A percentile compares a stretch with the other conserved stretches of the same genome.
These are phyloP conservation scores for Grigorovia yakushimaensis DNA, from an alignment of 805 yeast species.

Conservation along the genomic window DNA sequence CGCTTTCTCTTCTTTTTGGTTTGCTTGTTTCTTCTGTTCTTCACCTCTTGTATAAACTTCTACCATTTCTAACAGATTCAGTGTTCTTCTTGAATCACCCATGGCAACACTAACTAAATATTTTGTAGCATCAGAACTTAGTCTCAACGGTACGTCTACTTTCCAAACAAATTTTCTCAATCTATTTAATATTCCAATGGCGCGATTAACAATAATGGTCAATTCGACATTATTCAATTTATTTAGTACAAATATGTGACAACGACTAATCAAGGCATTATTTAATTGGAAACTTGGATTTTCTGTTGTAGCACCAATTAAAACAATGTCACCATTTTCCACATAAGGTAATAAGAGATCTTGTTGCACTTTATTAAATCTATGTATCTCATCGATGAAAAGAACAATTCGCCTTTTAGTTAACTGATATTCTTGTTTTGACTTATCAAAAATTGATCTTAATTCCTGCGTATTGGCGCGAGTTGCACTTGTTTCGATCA, in stretches of 20 bases:
- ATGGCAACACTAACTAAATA: constrained; percentile 65
- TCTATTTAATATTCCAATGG: constrained; percentile 49
- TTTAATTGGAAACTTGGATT: constrained; percentile 80
- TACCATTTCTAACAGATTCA: constrained; percentile 68
- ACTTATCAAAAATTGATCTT: constrained; percentile 43
- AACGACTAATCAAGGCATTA: constrained; percentile 74
- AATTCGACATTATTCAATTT: constrained; percentile 44
- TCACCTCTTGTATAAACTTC: constrained; percentile 56
- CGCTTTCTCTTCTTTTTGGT: constrained; percentile 26
- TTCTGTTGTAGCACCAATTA: constrained; percentile 97
- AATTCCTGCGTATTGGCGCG: constrained; percentile 48
- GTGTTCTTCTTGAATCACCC: constrained; percentile 83
- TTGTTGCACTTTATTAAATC: constrained; percentile 81
- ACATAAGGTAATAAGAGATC: constrained; percentile 76
- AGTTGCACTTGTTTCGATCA: constrained; percentile 82
- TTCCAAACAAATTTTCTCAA: constrained; percentile 45
- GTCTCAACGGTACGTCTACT: constrained; percentile 31
- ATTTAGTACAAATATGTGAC: constrained; percentile 65
- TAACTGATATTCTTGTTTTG: constrained; percentile 29
- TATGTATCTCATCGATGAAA: constrained; percentile 87
- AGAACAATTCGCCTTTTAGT: constrained; percentile 53
- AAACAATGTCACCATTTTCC: constrained; percentile 69
- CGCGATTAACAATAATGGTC: constrained; percentile 43
- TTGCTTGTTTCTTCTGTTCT: constrained; percentile 18
- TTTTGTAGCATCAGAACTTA: constrained; percentile 48